phyloP scores from a whole-genome alignment of 306 rosid genomes.

The Calophaca sinica region DNA sequence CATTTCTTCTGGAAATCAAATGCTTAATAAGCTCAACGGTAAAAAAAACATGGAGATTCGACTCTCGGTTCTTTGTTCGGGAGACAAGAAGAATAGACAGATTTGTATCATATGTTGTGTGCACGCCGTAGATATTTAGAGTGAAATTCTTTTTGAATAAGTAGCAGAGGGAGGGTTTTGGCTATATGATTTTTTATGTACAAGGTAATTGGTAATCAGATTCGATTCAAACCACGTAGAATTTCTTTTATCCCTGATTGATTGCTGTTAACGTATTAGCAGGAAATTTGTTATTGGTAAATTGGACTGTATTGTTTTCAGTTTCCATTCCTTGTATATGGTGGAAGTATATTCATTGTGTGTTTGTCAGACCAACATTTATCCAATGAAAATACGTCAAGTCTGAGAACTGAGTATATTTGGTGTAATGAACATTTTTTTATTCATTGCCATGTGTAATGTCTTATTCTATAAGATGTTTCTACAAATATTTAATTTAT shows the following conservation, averaged over 20 bases:
- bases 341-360: constrained; percentile 66
- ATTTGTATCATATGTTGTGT: constrained; percentile 81
- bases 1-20: constrained; percentile 40
- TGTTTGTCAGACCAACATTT: constrained; percentile 57
- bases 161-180: constrained; percentile 67
- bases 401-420: constrained; percentile 30
- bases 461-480: constrained; percentile 4
- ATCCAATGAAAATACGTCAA: constrained; percentile 51
- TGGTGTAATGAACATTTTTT: constrained; percentile 29
- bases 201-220: constrained; percentile 63
- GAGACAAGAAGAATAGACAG: constrained; percentile 50
- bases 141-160: constrained; percentile 87
- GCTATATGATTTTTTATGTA: constrained; percentile 66
- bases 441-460: constrained; percentile 22
- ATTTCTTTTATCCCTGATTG: constrained; percentile 58
- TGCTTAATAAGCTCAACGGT: constrained; percentile 39
- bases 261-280: constrained; percentile 51
- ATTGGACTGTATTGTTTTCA: constrained; percentile 37
- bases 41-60: constrained; percentile 25
- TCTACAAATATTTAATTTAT: background rate
- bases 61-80: constrained; percentile 47
- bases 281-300: constrained; percentile 48
- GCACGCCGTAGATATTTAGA: constrained; percentile 81
- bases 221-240: constrained; percentile 48
- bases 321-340: constrained; percentile 44